A percentile compares a stretch with the other conserved stretches of the same genome.
These are phyloP conservation scores for Babesia caballi DNA, from an alignment of 169 alveolate genomes.

Conservation along the genomic window DNA sequence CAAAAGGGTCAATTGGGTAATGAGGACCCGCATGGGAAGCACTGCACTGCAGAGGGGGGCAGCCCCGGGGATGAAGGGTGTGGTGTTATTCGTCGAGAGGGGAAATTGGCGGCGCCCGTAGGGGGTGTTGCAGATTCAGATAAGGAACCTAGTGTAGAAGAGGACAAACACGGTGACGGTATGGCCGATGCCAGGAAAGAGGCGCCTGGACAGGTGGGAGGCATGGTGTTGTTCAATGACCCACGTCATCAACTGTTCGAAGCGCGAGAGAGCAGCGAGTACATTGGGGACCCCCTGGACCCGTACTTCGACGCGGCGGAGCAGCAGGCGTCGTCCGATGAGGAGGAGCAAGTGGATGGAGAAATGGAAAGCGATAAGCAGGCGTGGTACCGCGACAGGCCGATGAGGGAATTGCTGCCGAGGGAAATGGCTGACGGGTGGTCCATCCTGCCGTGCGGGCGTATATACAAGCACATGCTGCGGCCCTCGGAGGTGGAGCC, in stretches of 20 bases:
- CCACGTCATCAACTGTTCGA: neutral
- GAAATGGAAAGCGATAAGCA: constrained; percentile 19
- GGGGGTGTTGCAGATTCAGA: neutral
- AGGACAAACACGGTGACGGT: neutral
- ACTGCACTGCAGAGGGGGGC: neutral
- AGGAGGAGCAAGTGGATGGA: neutral
- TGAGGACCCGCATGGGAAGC: no score
- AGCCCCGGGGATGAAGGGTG: neutral
- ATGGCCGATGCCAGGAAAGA: neutral
- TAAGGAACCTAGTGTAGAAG: neutral
- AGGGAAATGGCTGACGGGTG: constrained; percentile 60
- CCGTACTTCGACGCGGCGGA: constrained; percentile 10
- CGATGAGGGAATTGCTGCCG: constrained; percentile 1
- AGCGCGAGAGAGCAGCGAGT: no score
- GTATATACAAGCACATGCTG: constrained; percentile 51
- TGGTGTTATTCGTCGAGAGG: no score
- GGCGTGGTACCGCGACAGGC: constrained; percentile 39
- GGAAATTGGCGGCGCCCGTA: neutral
- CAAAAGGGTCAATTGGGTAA: no score
- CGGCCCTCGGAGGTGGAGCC: constrained; percentile 5
- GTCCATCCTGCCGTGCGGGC: constrained; percentile 57
- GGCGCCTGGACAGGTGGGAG: neutral
- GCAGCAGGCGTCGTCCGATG: neutral
- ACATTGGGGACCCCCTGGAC: constrained; percentile 30
- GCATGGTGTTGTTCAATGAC: neutral